These are phyloP conservation scores for Miamiensis avidus DNA, from an alignment of 169 alveolate genomes.

Conservation along the genomic window DNA sequence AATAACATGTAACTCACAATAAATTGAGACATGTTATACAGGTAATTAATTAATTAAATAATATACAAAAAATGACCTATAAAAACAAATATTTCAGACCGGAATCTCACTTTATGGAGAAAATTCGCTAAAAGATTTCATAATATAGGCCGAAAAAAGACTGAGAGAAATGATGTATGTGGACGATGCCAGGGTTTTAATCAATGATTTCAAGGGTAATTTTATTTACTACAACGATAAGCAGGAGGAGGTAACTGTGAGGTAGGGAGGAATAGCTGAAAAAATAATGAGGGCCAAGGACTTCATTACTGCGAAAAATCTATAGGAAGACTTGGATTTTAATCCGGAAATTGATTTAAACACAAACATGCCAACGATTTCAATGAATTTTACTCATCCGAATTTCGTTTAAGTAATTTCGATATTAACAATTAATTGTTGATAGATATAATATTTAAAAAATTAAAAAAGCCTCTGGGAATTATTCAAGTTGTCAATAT, in stretches of 20 bases:
- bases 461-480: neutral
- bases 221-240: constrained; percentile 1
- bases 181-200: constrained; percentile 28
- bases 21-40: constrained; percentile 26
- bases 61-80: neutral
- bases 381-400: constrained; percentile 6
- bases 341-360: constrained; percentile 35
- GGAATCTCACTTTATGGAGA: constrained; percentile 7
- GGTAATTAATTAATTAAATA: constrained; percentile 1
- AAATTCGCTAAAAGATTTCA: neutral
- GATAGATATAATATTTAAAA: neutral
- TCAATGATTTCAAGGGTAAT: constrained; percentile 13
- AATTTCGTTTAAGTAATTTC: neutral
- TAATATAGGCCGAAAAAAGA: neutral
- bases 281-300: constrained; percentile 7
- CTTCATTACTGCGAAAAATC: constrained; percentile 7
- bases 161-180: constrained; percentile 38
- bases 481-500: constrained; percentile 12
- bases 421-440: no score
- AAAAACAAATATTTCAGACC: neutral
- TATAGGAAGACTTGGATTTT: constrained; percentile 5
- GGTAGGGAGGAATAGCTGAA: constrained; percentile 21
- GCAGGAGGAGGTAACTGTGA: neutral
- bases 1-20: constrained; percentile 25
- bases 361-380: constrained; percentile 34